A percentile compares a stretch with the other conserved stretches of the same genome.
Conservation (phyloP, 305 asterid species). For the Solanum chacoense region DNA sequence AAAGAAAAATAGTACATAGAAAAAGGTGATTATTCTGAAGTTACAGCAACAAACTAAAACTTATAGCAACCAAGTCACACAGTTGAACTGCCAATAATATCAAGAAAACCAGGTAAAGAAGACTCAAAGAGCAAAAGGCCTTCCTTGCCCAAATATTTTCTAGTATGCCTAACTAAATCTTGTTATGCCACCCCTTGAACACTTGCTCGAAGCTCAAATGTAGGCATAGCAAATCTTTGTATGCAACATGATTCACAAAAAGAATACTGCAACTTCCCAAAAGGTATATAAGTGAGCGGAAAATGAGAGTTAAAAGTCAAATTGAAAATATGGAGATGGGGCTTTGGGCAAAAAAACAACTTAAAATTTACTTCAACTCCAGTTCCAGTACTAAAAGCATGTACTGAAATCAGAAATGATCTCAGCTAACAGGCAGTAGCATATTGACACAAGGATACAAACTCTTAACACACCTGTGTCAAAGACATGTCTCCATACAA, state of each 20-base stretch:
- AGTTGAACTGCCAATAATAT: not conserved
- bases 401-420: not conserved
- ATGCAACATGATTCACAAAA: not conserved
- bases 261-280: not conserved
- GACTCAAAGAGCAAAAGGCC: not conserved
- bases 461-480: constrained; percentile 58
- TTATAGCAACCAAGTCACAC: not conserved
- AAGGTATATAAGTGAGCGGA: not conserved
- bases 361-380: not conserved
- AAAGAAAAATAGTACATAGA: not conserved
- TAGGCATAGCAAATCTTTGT: not conserved
- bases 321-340: not conserved
- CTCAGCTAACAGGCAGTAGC: not conserved
- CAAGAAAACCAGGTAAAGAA: not conserved
- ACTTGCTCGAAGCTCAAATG: not conserved
- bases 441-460: not conserved
- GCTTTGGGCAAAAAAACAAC: not conserved
- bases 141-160: not conserved
- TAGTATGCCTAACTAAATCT: not conserved
- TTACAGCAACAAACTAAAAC: not conserved
- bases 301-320: not conserved
- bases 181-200: not conserved
- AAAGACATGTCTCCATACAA: constrained; percentile 93
- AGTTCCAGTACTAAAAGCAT: not conserved
- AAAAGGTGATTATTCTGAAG: not conserved